These are phyloP conservation scores for Pichia sp. DNA, from an alignment of 1,139 yeast species.

Conservation along the genomic window DNA sequence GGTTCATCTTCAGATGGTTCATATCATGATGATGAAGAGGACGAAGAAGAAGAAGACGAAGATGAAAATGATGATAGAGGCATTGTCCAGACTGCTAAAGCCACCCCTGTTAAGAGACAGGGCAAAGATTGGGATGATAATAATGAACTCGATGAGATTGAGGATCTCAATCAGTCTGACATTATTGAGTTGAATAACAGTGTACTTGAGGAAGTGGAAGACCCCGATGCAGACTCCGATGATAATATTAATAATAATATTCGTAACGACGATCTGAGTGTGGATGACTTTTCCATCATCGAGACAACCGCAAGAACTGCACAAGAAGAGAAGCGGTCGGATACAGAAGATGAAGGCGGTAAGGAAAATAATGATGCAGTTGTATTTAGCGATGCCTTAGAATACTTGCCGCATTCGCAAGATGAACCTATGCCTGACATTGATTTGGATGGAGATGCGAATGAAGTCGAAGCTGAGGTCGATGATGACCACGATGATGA, in stretches of 20 bases:
- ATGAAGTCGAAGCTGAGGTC: conserved; percentile 13
- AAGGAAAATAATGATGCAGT: neutral
- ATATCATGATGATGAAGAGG: conserved; percentile 14
- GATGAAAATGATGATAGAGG: neutral
- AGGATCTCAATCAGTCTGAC: conserved; percentile 16
- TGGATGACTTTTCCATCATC: conserved; percentile 37
- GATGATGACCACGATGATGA: conserved; percentile 10
- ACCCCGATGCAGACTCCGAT: no score
- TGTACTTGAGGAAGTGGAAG: conserved; percentile 16
- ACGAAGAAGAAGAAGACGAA: conserved; percentile 10
- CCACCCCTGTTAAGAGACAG: neutral
- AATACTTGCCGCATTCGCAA: no score
- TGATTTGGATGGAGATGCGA: conserved; percentile 23
- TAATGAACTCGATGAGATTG: conserved; percentile 11
- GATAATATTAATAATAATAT: no score
- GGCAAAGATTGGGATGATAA: neutral
- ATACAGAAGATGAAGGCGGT: neutral
- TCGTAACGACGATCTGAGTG: no score
- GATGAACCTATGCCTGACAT: neutral
- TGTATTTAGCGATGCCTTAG: no score
- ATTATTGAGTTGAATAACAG: conserved; percentile 13
- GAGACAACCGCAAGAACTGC: conserved; percentile 19
- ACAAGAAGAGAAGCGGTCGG: no score
- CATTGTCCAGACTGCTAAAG: no score
- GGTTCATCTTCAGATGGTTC: conserved; percentile 12